Percentiles rank a stretch among this genome's conserved stretches.
These are phyloP conservation scores for Rhodosorus marinus DNA, from an alignment of 23 red algal genomes.

Conservation along the genomic window DNA sequence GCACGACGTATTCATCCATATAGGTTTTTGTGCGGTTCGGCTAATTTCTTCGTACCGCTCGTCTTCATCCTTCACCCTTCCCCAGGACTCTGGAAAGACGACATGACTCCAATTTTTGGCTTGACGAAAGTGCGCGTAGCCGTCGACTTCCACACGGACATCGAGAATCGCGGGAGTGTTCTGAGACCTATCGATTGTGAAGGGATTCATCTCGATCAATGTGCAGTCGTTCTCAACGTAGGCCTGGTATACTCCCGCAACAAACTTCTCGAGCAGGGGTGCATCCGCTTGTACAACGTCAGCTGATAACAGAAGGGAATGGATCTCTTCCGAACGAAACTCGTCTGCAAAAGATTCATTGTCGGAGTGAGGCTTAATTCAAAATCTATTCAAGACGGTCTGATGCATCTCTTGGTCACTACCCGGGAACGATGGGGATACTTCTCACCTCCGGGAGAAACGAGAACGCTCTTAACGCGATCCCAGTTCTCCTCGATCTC, in stretches of 20 bases:
- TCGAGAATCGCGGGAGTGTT: constrained; percentile 39
- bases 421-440: too few relatives aligned
- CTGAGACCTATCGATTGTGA: constrained; percentile 4
- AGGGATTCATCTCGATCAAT: constrained; percentile 89
- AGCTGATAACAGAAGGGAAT: too few relatives aligned
- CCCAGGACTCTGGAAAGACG: constrained; percentile 93
- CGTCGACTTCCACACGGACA: constrained; percentile 74
- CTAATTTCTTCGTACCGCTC: constrained; percentile 41
- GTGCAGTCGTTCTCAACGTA: constrained; percentile 84
- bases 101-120: constrained; percentile 57
- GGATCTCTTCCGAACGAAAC: too few relatives aligned
- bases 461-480: constrained; percentile 22
- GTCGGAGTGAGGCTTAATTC: too few relatives aligned
- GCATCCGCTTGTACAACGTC: not conserved
- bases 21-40: too few relatives aligned
- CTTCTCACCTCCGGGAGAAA: constrained; percentile 10
- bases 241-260: constrained; percentile 35
- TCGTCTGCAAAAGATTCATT: too few relatives aligned
- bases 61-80: constrained; percentile 47
- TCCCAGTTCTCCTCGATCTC: constrained; percentile 95
- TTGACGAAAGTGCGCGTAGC: constrained; percentile 89
- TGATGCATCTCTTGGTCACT: not conserved
- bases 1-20: too few relatives aligned
- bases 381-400: not conserved
- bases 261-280: constrained; percentile 18